Evolutionary conservation across 139 green algal species (phyloP).

Genomic region (Chlamydomonas urium): DNA sequence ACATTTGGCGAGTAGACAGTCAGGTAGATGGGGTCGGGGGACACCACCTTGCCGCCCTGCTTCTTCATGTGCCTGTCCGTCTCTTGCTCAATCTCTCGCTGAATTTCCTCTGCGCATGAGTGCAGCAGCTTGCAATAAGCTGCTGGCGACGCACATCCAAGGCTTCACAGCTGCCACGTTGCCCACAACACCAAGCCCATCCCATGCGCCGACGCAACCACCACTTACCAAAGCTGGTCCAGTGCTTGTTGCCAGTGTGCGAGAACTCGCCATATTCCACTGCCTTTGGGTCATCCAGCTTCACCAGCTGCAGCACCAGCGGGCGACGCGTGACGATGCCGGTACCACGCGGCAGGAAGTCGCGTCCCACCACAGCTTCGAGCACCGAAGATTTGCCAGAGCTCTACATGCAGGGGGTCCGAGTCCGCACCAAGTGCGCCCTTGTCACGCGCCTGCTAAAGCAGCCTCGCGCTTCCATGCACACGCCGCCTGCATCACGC

Average conservation of each 20-base stretch:
- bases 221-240: conserved; percentile 76
- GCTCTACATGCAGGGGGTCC: conserved; percentile 52
- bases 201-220: too few relatives aligned
- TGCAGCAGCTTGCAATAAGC: too few relatives aligned
- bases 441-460: too few relatives aligned
- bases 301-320: conserved; percentile 82
- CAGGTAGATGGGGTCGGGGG: conserved; percentile 90
- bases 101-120: conserved; percentile 58
- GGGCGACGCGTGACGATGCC: conserved; percentile 92
- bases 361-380: conserved; percentile 89
- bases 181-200: too few relatives aligned
- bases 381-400: conserved; percentile 93
- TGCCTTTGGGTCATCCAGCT: conserved; percentile 66
- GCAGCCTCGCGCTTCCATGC: neutral
- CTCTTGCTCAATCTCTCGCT: conserved; percentile 88
- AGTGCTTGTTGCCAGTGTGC: conserved; percentile 73
- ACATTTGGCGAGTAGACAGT: conserved; percentile 85
- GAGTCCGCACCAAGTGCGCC: neutral
- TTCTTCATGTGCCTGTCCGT: conserved; percentile 75
- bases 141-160: too few relatives aligned
- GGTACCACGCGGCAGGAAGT: conserved; percentile 89
- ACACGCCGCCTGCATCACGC: neutral
- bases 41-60: conserved; percentile 59
- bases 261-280: conserved; percentile 89
- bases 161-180: too few relatives aligned